phyloP scores from a whole-genome alignment of 208 protist genomes.

The Acanthamoeba castellanii region DNA sequence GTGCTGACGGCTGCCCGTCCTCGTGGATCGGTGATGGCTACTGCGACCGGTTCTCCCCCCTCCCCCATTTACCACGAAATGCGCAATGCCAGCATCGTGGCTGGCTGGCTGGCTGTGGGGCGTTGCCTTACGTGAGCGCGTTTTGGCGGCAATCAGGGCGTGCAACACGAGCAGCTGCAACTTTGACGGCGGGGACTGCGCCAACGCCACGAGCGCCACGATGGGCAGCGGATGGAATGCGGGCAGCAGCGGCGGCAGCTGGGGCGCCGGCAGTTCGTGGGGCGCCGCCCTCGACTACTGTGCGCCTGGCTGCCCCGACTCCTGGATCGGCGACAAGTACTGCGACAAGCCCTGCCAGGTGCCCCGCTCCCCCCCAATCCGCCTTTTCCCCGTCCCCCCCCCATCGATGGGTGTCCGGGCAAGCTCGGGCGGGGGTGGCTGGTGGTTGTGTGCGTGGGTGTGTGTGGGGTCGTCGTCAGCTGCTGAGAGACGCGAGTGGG shows the following conservation, averaged over 20 bases:
- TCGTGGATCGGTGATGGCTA: constrained; percentile 91
- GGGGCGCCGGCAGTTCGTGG: neutral
- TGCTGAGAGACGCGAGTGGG: no score
- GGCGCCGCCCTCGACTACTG: constrained; percentile 41
- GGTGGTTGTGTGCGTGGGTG: neutral
- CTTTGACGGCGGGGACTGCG: constrained; percentile 91
- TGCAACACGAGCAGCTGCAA: constrained; percentile 81
- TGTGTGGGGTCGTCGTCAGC: no score
- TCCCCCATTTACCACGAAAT: neutral
- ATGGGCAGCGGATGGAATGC: constrained; percentile 5
- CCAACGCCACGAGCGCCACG: constrained; percentile 69
- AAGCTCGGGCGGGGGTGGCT: neutral
- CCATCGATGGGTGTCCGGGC: neutral
- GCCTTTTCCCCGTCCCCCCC: neutral
- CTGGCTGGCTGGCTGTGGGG: no score
- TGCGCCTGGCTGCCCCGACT: constrained; percentile 77
- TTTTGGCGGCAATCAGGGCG: neutral
- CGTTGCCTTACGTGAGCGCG: neutral
- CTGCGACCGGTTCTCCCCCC: constrained; percentile 84
- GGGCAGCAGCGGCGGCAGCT: neutral
- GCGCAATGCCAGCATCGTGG: no score
- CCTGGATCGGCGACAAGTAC: constrained; percentile 89
- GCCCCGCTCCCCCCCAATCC: neutral
- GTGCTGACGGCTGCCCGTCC: constrained; percentile 88
- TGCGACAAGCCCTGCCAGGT: constrained; percentile 83